These are phyloP conservation scores for Ochetophila trinervis DNA, from an alignment of 306 rosid genomes.

Conservation along the genomic window DNA sequence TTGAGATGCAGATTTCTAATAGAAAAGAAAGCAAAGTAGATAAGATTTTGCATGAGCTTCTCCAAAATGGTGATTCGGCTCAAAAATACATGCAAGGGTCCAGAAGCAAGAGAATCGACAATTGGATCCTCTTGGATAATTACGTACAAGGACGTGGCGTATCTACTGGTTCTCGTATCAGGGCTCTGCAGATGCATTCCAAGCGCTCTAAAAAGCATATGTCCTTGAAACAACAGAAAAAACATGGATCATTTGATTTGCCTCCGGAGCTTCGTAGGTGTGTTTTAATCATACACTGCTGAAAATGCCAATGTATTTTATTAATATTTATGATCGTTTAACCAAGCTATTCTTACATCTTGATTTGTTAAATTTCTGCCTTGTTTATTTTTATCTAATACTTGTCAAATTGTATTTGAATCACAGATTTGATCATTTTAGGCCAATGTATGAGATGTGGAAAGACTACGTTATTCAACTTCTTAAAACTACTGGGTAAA, in stretches of 20 bases:
- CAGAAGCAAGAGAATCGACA: slow-evolving; percentile 55
- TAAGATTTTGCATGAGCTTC: slow-evolving; percentile 55
- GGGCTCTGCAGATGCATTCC: slow-evolving; percentile 60
- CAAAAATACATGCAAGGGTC: slow-evolving; percentile 74
- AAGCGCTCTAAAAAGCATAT: slow-evolving; percentile 71
- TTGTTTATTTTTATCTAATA: slow-evolving; percentile 6
- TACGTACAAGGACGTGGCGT: slow-evolving; percentile 42
- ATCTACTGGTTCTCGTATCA: slow-evolving; percentile 41
- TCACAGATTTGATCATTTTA: slow-evolving; percentile 59
- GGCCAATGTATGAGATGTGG: slow-evolving; percentile 92
- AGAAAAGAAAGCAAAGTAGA: slow-evolving; percentile 45
- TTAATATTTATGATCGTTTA: no score
- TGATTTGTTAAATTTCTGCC: no score
- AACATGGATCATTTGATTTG: slow-evolving; percentile 54
- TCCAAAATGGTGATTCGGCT: slow-evolving; percentile 63
- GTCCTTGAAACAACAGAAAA: slow-evolving; percentile 75
- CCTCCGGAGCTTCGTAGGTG: slow-evolving; percentile 61
- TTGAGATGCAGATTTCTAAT: slow-evolving; percentile 44
- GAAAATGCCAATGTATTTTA: neutral
- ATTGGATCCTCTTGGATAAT: slow-evolving; percentile 75
- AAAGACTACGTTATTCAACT: slow-evolving; percentile 54
- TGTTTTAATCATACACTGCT: slow-evolving; percentile 27
- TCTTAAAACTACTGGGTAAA: slow-evolving; percentile 56
- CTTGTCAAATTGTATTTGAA: slow-evolving; percentile 11
- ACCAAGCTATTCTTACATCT: neutral